Conservation (phyloP, 495 filamentous ascomycete genomes). For the Hyaloscypha finlandica region DNA sequence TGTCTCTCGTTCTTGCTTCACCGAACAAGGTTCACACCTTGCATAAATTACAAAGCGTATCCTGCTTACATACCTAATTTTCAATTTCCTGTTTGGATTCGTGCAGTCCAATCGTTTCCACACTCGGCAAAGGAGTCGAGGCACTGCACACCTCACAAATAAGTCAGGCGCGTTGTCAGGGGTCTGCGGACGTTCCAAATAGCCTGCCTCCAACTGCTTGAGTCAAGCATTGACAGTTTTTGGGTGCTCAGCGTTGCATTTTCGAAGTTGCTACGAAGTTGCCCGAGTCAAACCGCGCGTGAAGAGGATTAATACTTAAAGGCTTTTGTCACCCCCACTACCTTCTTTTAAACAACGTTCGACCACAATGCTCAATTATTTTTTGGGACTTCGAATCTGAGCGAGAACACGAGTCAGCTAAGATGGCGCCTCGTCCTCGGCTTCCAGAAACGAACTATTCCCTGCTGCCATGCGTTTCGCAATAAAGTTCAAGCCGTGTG, state of each 20-base stretch:
- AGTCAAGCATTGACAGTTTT: not conserved
- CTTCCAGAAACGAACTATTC: not conserved
- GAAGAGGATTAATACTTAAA: not conserved
- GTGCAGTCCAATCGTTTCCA: not conserved
- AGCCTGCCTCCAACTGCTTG: not conserved
- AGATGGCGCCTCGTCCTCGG: not conserved
- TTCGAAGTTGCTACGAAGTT: not conserved
- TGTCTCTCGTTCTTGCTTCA: not conserved
- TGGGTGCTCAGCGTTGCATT: not conserved
- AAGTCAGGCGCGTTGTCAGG: not conserved
- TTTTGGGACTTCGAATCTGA: too few species aligned
- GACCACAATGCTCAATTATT: not conserved
- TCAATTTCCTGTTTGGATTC: not conserved
- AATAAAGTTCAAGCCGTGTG: not conserved
- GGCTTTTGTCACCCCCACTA: not conserved
- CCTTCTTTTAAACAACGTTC: not conserved
- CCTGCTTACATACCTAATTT: not conserved
- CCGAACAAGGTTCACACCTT: not conserved
- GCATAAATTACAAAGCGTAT: not conserved
- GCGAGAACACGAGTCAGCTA: not conserved
- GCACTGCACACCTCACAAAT: not conserved
- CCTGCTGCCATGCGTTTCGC: not conserved
- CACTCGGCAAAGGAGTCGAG: not conserved
- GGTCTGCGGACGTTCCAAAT: not conserved
- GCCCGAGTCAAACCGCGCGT: not conserved